Evolutionary conservation across 495 filamentous ascomycete species (phyloP), one percentile per base, ranked within the genome.

Genomic region (Aspergillus mulundensis): DNA sequence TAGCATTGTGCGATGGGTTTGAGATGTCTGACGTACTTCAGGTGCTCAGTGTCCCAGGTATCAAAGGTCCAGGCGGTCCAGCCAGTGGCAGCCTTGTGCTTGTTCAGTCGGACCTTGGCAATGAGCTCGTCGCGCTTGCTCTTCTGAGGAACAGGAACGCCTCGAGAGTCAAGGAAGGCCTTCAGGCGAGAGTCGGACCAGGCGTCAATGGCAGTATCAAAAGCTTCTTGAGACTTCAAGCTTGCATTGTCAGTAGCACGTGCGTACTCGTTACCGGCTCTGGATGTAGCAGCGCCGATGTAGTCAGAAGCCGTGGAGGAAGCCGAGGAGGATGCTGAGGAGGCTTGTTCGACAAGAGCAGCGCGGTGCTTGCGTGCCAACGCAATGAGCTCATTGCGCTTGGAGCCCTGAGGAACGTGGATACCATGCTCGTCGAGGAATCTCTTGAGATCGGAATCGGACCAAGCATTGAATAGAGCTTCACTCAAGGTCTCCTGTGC

Each of bases 281-380:
- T 87, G 61, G 87, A 84, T 41, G 90, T 95, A 47, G 91, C 91
- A 53, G 91, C 91, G 43, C 89, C 89, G 56, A 81, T 85, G 18
- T 82, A 82, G 23, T 83, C 85, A 42, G 81, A 77, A 63, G 61
- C 77, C 49, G 81, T 87, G 56, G 67, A 65, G 19, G 66, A 53
- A 20, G 61, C 73, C 20, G 34, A 19, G 14, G 66, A 53, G 19
- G 66, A 53, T 12, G 65, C 74, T 23, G 48, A 50, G 40, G 66
- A 53, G 24, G 65, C 74, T 20, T 93, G 84, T 38, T 84, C 87
- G 19, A 86, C 74, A 53, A 96, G 75, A 47, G 84, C 79, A 42
- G 85, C 82, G 46, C 89, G 89, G 77, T 97, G 81, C 78, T 95
- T 95, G 63, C 94, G 89, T 50, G 91, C 90, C 46, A 97, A 84